These are phyloP conservation scores for Pythium utonaiense DNA, from an alignment of 352 stramenopile genomes.

Conservation along the genomic window DNA sequence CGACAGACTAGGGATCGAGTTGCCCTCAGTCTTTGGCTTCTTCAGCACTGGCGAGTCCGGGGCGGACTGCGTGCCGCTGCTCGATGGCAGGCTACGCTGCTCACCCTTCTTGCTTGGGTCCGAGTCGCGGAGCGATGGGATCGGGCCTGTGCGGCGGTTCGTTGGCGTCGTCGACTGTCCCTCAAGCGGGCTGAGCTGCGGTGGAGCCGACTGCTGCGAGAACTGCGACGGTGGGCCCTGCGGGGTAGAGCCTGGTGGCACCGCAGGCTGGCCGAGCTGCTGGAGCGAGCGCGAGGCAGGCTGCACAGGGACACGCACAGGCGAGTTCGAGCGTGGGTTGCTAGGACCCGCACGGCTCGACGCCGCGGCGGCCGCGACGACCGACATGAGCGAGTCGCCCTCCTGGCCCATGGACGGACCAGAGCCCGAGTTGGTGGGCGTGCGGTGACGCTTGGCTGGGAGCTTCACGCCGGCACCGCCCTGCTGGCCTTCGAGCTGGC, in stretches of 20 bases:
- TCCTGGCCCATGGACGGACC: slow-evolving; percentile 41
- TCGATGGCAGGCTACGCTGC: slow-evolving; percentile 21
- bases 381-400: slow-evolving; percentile 56
- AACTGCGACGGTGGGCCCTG: slow-evolving; percentile 17
- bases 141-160: slow-evolving; percentile 41
- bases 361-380: slow-evolving; percentile 47
- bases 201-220: slow-evolving; percentile 34
- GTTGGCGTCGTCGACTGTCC: slow-evolving; percentile 51
- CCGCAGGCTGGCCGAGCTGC: slow-evolving; percentile 52
- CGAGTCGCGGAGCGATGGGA: slow-evolving; percentile 58
- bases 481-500: slow-evolving; percentile 67
- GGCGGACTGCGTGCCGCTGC: slow-evolving; percentile 30
- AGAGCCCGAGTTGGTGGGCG: slow-evolving; percentile 32
- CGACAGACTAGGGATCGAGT: slow-evolving; percentile 56
- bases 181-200: slow-evolving; percentile 62
- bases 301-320: slow-evolving; percentile 64
- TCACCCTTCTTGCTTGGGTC: slow-evolving; percentile 59
- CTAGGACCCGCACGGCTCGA: slow-evolving; percentile 34
- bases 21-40: slow-evolving; percentile 67
- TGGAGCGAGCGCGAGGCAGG: slow-evolving; percentile 67
- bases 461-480: slow-evolving; percentile 39
- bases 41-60: slow-evolving; percentile 65
- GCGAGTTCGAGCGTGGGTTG: slow-evolving; percentile 45
- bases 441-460: slow-evolving; percentile 51
- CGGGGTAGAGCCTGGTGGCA: slow-evolving; percentile 23